Percentiles rank a stretch among this genome's conserved stretches.
phyloP scores from a whole-genome alignment of 192 early-diverging fungal genomes.

The Podila minutissima region DNA sequence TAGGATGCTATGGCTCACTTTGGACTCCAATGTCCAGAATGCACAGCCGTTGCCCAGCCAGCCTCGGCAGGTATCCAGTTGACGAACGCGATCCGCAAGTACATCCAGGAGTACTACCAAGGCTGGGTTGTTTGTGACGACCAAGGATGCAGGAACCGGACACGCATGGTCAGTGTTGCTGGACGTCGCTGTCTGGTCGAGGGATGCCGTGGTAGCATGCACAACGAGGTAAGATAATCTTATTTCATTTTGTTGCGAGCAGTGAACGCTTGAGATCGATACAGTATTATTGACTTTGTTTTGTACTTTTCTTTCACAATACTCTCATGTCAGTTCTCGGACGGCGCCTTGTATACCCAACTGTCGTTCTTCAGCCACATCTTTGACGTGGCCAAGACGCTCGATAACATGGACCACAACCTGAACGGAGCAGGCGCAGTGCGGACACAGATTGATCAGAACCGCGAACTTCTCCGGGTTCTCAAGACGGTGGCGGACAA shows the following conservation, averaged over 20 bases:
- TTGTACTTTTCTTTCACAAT: neutral
- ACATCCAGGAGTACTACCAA: conserved; percentile 80
- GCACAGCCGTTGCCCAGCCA: conserved; percentile 17
- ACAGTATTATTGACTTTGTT: neutral
- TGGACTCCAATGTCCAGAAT: conserved; percentile 29
- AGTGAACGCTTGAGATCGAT: neutral
- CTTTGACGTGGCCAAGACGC: conserved; percentile 66
- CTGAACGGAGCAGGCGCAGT: conserved; percentile 8
- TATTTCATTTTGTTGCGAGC: neutral
- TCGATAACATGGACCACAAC: conserved; percentile 38
- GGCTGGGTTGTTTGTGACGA: conserved; percentile 86
- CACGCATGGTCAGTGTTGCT: conserved; percentile 75
- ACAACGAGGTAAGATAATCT: conserved; percentile 63
- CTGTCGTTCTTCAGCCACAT: conserved; percentile 79
- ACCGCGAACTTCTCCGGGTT: conserved; percentile 50
- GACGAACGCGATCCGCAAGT: conserved; percentile 65
- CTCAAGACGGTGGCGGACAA: conserved; percentile 64
- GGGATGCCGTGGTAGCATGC: conserved; percentile 76
- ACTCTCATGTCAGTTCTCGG: conserved; percentile 67
- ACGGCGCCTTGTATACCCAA: conserved; percentile 83
- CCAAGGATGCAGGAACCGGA: conserved; percentile 68
- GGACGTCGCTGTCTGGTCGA: conserved; percentile 73
- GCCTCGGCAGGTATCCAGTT: conserved; percentile 73
- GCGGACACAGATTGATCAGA: conserved; percentile 44
- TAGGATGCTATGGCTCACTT: conserved; percentile 21